phyloP scores from a whole-genome alignment of 2,329 filamentous ascomycete species.

The Fusarium sp. region DNA sequence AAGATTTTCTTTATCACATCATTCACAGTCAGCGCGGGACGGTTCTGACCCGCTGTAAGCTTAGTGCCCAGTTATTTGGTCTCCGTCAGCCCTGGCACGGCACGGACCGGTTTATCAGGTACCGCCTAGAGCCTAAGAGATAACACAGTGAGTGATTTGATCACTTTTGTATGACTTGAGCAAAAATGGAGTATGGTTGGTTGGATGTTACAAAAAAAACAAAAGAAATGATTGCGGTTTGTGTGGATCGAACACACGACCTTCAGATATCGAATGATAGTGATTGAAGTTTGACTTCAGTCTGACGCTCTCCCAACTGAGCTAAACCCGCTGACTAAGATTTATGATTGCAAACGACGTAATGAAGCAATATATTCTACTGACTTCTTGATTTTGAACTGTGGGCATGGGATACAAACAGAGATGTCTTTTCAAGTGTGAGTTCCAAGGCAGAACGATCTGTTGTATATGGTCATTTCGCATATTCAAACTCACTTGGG shows the following conservation, averaged over 20 bases:
- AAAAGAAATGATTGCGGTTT: slow-evolving; percentile 12
- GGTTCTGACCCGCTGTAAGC: background rate
- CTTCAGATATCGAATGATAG: slow-evolving; percentile 26
- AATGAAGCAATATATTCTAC: fast-evolving
- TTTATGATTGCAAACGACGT: background rate
- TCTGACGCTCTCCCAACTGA: slow-evolving; percentile 37
- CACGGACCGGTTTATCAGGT: background rate
- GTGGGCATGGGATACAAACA: too few species aligned
- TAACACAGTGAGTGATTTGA: too few species aligned
- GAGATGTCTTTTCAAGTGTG: background rate
- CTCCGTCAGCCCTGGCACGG: background rate
- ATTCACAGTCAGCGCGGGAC: background rate
- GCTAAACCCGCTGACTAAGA: slow-evolving; percentile 34
- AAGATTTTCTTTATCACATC: background rate
- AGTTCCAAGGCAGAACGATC: background rate
- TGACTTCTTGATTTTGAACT: fast-evolving
- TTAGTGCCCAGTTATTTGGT: background rate
- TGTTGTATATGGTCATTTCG: background rate
- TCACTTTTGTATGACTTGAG: background rate
- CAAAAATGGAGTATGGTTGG: background rate
- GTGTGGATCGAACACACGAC: slow-evolving; percentile 35
- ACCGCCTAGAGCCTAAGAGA: background rate
- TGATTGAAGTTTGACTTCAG: slow-evolving; percentile 30
- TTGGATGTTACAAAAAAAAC: background rate
- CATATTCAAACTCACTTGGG: background rate